Conservation (phyloP, 305 asterid species). For the Solanum hybrid region DNA sequence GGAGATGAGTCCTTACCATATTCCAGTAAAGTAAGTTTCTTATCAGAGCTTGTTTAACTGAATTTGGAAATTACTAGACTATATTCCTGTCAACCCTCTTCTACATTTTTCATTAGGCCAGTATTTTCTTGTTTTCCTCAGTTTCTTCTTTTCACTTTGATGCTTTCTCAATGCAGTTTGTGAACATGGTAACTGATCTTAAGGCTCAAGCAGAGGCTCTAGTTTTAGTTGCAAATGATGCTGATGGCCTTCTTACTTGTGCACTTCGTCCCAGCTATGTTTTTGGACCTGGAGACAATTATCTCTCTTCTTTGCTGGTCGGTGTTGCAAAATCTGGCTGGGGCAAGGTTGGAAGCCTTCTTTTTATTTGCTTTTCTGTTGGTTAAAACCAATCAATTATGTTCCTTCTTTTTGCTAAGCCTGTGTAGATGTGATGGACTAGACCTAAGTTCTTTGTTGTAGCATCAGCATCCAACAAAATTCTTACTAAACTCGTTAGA, state of each 20-base stretch:
- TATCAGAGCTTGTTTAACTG: slow-evolving; percentile 1
- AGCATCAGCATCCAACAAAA: neutral
- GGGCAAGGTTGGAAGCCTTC: slow-evolving; percentile 55
- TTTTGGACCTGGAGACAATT: slow-evolving; percentile 70
- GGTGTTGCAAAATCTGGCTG: slow-evolving; percentile 52
- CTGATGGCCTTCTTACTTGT: slow-evolving; percentile 79
- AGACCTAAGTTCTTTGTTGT: neutral
- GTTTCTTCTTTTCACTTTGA: slow-evolving; percentile 3
- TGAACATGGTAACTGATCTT: slow-evolving; percentile 65
- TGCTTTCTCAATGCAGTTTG: slow-evolving; percentile 36
- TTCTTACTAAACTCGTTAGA: neutral
- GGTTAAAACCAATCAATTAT: neutral
- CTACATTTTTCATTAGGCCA: neutral
- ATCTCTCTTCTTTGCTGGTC: slow-evolving; percentile 45
- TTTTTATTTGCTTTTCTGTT: neutral
- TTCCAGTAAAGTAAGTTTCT: slow-evolving; percentile 54
- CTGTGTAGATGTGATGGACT: slow-evolving; percentile 2
- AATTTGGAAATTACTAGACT: neutral
- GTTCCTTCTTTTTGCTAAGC: neutral
- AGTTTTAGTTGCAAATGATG: slow-evolving; percentile 59
- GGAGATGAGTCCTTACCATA: slow-evolving; percentile 80
- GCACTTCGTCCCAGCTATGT: slow-evolving; percentile 75
- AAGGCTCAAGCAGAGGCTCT: slow-evolving; percentile 90
- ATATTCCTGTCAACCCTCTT: neutral
- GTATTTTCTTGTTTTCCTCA: slow-evolving; percentile 5